Base-by-base conservation (phyloP, 768 basidiomycete genomes). In the Xanthoconium stramineum region DNA sequence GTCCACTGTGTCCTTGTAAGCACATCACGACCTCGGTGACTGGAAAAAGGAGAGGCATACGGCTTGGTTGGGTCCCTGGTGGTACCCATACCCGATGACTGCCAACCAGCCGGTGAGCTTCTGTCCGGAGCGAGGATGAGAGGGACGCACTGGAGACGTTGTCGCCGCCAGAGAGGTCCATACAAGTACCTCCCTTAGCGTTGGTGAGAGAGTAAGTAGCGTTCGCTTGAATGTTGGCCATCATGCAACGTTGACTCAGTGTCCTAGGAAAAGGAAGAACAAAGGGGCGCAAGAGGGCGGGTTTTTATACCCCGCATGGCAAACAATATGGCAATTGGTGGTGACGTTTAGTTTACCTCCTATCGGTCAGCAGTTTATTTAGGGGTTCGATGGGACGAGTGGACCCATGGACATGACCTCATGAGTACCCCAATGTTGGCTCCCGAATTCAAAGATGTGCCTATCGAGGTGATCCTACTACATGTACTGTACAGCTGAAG, bases 131-230 rank as follows among this genome's bases (percentile, higher is more conserved):
- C 20, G 3, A 24, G 24, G 28, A 3, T 1, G 20, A 6, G 15
- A 2, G 13, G 37, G 6, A 70, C 79, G 29, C 55, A 81, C 81
- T 74, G 47, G 80, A 74, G 9, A 45, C 64, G 55, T 80, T 75
- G 63, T 85, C 83, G 9, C 55, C 71, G 4, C 77, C 82, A 17
- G 83, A 85, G 53, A 85, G 74, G 61, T 86, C 83, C 28, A 84
- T 59, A 29, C 75, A 80, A 6, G 79, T 85, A 3, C 76, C 76
- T 9, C 76, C 72, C 67, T 82, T 78, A 62, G 69, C 75, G 68
- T 86, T 86, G 39, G 65, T 71, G 61, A 86, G 74, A 35, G 60
- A 73, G 70, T 81, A 85, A 0, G 62, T 72, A 15, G 37, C 52
- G 19, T 80, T 78, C 15, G 56, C 61, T 58, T 72, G 64, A 48